phyloP scores from a whole-genome alignment of 2,329 filamentous ascomycete genomes.

The Nothophoma quercina region DNA sequence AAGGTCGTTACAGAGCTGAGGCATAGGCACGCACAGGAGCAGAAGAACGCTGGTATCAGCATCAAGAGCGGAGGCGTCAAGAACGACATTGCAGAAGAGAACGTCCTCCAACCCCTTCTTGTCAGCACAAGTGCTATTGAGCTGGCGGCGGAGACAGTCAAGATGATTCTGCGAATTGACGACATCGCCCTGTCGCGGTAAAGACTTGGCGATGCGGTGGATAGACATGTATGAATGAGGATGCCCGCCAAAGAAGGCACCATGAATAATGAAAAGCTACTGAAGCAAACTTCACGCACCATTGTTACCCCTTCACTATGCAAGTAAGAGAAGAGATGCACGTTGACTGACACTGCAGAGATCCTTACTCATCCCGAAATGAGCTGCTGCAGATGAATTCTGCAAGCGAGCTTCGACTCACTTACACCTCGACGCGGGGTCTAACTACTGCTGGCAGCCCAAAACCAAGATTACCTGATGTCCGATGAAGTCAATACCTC shows the following conservation, averaged over 20 bases:
- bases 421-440: not conserved
- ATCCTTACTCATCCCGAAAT: not conserved
- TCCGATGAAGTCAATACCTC: no score
- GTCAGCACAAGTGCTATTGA: slow-evolving; percentile 98
- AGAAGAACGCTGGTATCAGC: slow-evolving; percentile 95
- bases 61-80: slow-evolving; percentile 98
- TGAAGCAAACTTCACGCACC: slow-evolving; percentile 9
- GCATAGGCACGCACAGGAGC: slow-evolving; percentile 91
- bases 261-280: slow-evolving; percentile 19
- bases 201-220: slow-evolving; percentile 7
- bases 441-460: not conserved
- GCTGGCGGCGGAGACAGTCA: slow-evolving; percentile 96
- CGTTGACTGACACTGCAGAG: not conserved
- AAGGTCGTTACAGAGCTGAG: slow-evolving; percentile 96
- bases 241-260: slow-evolving; percentile 12
- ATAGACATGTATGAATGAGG: slow-evolving; percentile 4
- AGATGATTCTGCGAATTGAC: slow-evolving; percentile 83
- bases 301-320: not conserved
- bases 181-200: slow-evolving; percentile 65
- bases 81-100: slow-evolving; percentile 95
- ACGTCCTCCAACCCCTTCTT: slow-evolving; percentile 92
- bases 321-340: not conserved
- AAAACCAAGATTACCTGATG: no score
- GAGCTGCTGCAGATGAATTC: not conserved
- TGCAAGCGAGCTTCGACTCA: not conserved